Conservation (phyloP, 257 asterid species). For the Anisodus tanguticus region DNA sequence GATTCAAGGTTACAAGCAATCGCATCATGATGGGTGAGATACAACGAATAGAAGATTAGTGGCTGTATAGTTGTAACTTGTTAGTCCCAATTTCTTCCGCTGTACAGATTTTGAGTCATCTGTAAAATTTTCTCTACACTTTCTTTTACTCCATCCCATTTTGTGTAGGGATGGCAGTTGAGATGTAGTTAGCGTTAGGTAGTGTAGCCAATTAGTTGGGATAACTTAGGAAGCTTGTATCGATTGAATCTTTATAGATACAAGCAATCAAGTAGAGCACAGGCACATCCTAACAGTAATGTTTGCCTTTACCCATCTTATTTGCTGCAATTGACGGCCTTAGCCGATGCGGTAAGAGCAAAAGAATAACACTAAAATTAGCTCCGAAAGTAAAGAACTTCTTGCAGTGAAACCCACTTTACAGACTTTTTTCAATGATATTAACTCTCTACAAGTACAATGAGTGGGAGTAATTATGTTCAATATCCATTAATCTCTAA, state of each 20-base stretch:
- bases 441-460: too few relatives aligned
- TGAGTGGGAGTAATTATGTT: too few relatives aligned
- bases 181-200: neutral
- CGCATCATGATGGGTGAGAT: slow-evolving; percentile 98
- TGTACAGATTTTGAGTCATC: neutral
- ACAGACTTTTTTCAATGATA: too few relatives aligned
- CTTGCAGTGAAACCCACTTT: neutral
- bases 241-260: neutral
- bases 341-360: neutral
- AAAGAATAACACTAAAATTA: too few relatives aligned
- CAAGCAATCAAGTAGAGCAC: neutral
- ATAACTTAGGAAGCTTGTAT: neutral
- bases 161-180: neutral
- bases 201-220: neutral
- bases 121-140: neutral
- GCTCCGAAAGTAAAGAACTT: neutral
- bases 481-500: too few relatives aligned
- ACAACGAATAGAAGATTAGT: slow-evolving; percentile 79
- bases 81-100: slow-evolving; percentile 6
- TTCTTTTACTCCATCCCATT: neutral
- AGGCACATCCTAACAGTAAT: neutral
- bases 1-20: slow-evolving; percentile 93
- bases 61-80: neutral
- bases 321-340: neutral
- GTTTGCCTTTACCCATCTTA: neutral